A percentile compares a stretch with the other conserved stretches of the same genome.
These are phyloP conservation scores for Neurospora terricola DNA, from an alignment of 495 filamentous ascomycete species.

Conservation along the genomic window DNA sequence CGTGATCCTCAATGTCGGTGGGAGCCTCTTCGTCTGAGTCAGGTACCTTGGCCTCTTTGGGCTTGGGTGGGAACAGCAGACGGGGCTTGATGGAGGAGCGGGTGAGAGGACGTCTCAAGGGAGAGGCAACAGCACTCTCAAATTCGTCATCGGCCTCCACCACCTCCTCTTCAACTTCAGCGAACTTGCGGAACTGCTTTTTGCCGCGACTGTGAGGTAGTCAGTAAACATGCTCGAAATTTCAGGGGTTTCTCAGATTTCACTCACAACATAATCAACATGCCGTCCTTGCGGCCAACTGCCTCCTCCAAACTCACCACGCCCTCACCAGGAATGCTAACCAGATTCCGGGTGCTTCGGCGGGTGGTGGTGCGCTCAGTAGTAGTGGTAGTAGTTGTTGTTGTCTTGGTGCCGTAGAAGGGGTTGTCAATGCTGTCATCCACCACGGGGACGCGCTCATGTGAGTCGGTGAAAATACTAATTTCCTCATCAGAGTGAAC, in stretches of 20 bases:
- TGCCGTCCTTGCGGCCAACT: conserved; percentile 60
- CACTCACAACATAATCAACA: conserved; percentile 82
- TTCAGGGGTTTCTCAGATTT: neutral
- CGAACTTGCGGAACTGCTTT: conserved; percentile 67
- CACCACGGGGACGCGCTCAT: conserved; percentile 69
- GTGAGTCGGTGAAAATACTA: conserved; percentile 80
- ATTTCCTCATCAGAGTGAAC: conserved; percentile 52
- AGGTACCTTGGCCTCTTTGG: conserved; percentile 35
- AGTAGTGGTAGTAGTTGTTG: conserved; percentile 12
- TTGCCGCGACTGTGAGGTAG: conserved; percentile 64
- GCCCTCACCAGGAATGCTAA: conserved; percentile 42
- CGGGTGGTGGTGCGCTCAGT: conserved; percentile 21
- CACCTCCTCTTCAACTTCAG: conserved; percentile 19
- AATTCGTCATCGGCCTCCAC: conserved; percentile 35
- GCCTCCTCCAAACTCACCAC: conserved; percentile 51
- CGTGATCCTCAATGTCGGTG: conserved; percentile 44
- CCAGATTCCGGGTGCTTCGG: conserved; percentile 36
- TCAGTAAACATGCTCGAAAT: conserved; percentile 11
- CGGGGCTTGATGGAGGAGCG: conserved; percentile 74
- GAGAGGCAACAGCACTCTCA: conserved; percentile 35
- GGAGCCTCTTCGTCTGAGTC: conserved; percentile 46
- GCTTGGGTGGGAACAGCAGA: conserved; percentile 61
- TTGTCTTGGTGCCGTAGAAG: conserved; percentile 46
- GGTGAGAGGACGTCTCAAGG: conserved; percentile 46
- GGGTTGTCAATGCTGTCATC: conserved; percentile 62